These are phyloP conservation scores for Trichoderma orchidacearum DNA, from an alignment of 495 filamentous ascomycete genomes.

Conservation along the genomic window DNA sequence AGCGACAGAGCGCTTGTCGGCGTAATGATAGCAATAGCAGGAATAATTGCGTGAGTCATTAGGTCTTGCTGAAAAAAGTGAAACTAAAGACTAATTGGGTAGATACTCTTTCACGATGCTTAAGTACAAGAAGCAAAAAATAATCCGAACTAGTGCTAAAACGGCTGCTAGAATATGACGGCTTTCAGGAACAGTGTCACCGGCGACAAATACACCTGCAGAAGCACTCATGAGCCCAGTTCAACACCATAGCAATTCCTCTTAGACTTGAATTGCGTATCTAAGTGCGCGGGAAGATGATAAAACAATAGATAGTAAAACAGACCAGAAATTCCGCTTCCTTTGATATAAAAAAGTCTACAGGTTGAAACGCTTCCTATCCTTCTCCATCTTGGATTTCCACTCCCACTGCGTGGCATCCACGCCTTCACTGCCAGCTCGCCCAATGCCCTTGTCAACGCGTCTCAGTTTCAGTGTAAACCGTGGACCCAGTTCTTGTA, in stretches of 20 bases:
- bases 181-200: no score
- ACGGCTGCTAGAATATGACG: neutral
- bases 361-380: conserved; percentile 83
- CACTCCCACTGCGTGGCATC: conserved; percentile 74
- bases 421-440: conserved; percentile 58
- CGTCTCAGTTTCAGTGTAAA: conserved; percentile 82
- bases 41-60: conserved; percentile 32
- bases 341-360: conserved; percentile 18
- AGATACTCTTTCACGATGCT: conserved; percentile 39
- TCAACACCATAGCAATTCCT: no score
- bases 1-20: conserved; percentile 38
- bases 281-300: neutral
- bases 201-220: neutral
- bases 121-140: conserved; percentile 10
- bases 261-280: no score
- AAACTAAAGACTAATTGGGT: conserved; percentile 3
- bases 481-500: conserved; percentile 75
- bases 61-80: no score
- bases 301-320: neutral
- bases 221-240: neutral
- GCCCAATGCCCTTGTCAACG: conserved; percentile 80
- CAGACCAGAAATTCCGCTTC: neutral
- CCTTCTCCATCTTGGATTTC: conserved; percentile 87
- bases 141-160: neutral
- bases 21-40: conserved; percentile 38